Conservation (phyloP, 345 rosid genomes). For the Balakata baccata region DNA sequence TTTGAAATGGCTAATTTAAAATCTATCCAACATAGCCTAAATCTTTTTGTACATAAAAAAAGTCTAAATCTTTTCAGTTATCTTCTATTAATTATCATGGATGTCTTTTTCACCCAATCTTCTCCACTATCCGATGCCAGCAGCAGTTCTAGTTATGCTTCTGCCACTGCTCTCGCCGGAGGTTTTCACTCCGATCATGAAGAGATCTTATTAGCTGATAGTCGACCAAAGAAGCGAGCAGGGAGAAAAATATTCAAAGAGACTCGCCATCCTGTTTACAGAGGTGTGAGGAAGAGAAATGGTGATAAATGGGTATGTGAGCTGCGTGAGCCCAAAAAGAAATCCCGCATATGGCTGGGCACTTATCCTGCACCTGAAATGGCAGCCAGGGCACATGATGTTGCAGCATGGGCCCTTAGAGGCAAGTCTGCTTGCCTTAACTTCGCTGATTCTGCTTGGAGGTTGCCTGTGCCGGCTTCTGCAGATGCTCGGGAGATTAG, state of each 20-base stretch:
- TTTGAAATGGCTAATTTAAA: no score
- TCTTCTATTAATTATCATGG: background rate
- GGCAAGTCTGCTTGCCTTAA: slow-evolving; percentile 69
- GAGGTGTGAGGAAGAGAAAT: slow-evolving; percentile 60
- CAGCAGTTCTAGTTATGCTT: background rate
- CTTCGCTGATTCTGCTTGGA: slow-evolving; percentile 67
- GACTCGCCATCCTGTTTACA: slow-evolving; percentile 70
- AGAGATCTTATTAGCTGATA: slow-evolving; percentile 15
- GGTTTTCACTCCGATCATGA: slow-evolving; percentile 22
- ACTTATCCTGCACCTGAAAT: slow-evolving; percentile 69
- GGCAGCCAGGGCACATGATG: slow-evolving; percentile 86
- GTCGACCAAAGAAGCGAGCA: slow-evolving; percentile 21
- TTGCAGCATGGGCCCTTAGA: slow-evolving; percentile 59
- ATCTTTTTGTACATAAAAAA: no score
- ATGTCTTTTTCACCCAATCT: background rate
- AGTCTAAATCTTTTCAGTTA: background rate
- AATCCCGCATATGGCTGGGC: slow-evolving; percentile 70
- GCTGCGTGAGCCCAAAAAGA: slow-evolving; percentile 51
- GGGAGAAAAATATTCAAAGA: slow-evolving; percentile 58
- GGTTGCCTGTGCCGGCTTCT: slow-evolving; percentile 51
- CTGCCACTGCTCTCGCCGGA: background rate
- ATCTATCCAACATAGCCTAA: no score
- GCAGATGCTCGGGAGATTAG: slow-evolving; percentile 40
- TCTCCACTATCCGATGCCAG: slow-evolving; percentile 19
- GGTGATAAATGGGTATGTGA: slow-evolving; percentile 74